Base-by-base conservation (phyloP, 2,329 filamentous ascomycete genomes). In the Penicillium rolfsii region DNA sequence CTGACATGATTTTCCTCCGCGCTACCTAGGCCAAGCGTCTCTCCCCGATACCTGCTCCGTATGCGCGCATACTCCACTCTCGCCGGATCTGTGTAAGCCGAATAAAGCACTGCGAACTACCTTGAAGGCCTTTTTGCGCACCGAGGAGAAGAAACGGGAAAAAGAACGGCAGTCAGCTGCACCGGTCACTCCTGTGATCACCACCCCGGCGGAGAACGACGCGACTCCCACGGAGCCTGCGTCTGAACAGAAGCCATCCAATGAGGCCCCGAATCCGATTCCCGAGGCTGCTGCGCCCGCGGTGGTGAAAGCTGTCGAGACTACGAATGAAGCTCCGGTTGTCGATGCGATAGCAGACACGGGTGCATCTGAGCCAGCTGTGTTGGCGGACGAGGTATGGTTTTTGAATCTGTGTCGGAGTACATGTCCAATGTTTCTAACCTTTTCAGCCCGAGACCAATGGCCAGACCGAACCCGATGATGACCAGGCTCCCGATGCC, bases 91-190 rank as follows among this genome's bases (percentile, higher is more conserved):
- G 67, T 97, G 93, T 82, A 93, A 90, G 64, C 87, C 91, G 1
- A 91, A 96, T 76, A 97, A 97, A 75, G 88, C 90, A 30, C 82
- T 98, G n/a, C 89, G 95, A 67, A 95, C 91, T 28, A 99, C 95
- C 1, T 89, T 98, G 67, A 90, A 91, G 68, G 91, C 95, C 12
- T 99, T 96, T 73, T 79, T 99, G 52, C 91, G 93, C 71, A 96
- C 90, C 0, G 91, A 93, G 68, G 91, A 96, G 76, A 96, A 96
- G 83, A 96, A 96, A 78, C 86, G 90, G 64, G 90, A 93, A 70
- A 85, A 87, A 54, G 82, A 82, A 46, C 83, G 85, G 55, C 69
- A 73, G 36, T 70, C 73, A 1, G 65, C 71, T 3, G 73, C 78
- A 24, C 75, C 79, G 11, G 67, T 67, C 14, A 67, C 68, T 19